phyloP scores from a whole-genome alignment of 441 rosid species.

The Mallotus repandus region DNA sequence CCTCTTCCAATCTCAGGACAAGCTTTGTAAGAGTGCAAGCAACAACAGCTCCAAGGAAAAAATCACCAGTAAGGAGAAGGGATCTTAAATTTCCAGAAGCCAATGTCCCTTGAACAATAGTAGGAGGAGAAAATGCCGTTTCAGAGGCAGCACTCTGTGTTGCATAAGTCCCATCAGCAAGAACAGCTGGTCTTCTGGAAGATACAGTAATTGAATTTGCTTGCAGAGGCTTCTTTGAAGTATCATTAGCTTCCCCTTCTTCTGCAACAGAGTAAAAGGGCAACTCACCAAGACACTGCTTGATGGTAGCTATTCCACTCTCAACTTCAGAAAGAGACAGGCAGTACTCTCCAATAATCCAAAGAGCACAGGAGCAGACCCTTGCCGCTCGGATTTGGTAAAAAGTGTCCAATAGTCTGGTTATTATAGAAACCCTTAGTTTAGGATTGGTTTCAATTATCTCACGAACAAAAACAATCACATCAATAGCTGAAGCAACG shows the following conservation, averaged over 20 bases:
- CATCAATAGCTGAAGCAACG: conserved; percentile 88
- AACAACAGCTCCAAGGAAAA: conserved; percentile 93
- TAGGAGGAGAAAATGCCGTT: conserved; percentile 78
- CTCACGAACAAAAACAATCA: conserved; percentile 80
- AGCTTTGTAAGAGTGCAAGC: conserved; percentile 87
- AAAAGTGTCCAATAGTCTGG: conserved; percentile 78
- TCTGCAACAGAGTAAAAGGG: conserved; percentile 69
- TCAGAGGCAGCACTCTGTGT: conserved; percentile 95
- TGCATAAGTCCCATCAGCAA: conserved; percentile 93
- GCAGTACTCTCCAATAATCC: conserved; percentile 95
- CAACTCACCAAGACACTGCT: conserved; percentile 89
- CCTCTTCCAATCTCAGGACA: conserved; percentile 82
- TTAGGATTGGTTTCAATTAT: conserved; percentile 82
- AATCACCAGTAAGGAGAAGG: conserved; percentile 77
- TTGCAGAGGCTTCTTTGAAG: conserved; percentile 52
- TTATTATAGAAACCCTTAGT: conserved; percentile 80
- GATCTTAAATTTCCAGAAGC: conserved; percentile 81
- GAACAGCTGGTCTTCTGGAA: conserved; percentile 86
- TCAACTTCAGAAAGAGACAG: conserved; percentile 86
- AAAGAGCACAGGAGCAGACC: conserved; percentile 84
- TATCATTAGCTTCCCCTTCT: conserved; percentile 55
- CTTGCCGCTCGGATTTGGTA: conserved; percentile 88
- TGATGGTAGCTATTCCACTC: conserved; percentile 70
- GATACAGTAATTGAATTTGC: conserved; percentile 55
- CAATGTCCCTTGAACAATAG: conserved; percentile 74